These are phyloP conservation scores for Dothideomycetes sp. DNA, from an alignment of 2,329 filamentous ascomycete species.

Conservation along the genomic window DNA sequence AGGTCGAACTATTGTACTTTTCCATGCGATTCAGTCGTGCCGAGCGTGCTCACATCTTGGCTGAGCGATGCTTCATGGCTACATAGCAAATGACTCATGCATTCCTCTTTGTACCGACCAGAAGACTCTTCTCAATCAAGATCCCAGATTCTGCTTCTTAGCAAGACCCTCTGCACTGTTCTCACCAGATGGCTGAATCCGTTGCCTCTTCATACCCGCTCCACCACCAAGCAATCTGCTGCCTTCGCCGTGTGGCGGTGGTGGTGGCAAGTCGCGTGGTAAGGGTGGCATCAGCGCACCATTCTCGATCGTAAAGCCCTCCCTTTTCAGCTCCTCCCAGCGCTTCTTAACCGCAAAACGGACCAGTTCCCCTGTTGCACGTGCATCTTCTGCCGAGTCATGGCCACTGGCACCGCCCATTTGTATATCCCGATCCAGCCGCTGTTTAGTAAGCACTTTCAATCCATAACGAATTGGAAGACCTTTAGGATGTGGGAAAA, in stretches of 20 bases:
- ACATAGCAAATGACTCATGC: too few relatives aligned
- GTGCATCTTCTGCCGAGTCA: slow-evolving; percentile 85
- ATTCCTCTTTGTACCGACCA: too few relatives aligned
- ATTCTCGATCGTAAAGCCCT: slow-evolving; percentile 55
- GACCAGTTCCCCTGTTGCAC: slow-evolving; percentile 79
- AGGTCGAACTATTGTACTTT: too few relatives aligned
- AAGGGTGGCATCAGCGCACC: slow-evolving; percentile 25
- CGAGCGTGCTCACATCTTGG: too few relatives aligned
- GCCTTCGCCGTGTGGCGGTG: background rate
- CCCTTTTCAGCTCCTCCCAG: slow-evolving; percentile 55
- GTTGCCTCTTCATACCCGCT: slow-evolving; percentile 7
- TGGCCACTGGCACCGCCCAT: slow-evolving; percentile 58
- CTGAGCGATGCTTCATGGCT: too few relatives aligned
- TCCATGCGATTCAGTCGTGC: too few relatives aligned
- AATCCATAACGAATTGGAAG: slow-evolving; percentile 69
- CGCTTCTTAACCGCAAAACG: slow-evolving; percentile 56
- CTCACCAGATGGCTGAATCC: slow-evolving; percentile 2
- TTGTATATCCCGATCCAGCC: slow-evolving; percentile 70
- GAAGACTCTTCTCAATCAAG: too few relatives aligned
- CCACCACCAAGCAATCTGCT: slow-evolving; percentile 2
- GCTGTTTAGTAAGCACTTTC: slow-evolving; percentile 58
- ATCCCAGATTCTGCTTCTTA: background rate
- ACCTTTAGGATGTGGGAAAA: slow-evolving; percentile 69
- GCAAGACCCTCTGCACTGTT: background rate
- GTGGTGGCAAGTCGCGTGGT: slow-evolving; percentile 3